Conservation (phyloP, 2,329 filamentous ascomycete species). For the Didymella lethalis region DNA sequence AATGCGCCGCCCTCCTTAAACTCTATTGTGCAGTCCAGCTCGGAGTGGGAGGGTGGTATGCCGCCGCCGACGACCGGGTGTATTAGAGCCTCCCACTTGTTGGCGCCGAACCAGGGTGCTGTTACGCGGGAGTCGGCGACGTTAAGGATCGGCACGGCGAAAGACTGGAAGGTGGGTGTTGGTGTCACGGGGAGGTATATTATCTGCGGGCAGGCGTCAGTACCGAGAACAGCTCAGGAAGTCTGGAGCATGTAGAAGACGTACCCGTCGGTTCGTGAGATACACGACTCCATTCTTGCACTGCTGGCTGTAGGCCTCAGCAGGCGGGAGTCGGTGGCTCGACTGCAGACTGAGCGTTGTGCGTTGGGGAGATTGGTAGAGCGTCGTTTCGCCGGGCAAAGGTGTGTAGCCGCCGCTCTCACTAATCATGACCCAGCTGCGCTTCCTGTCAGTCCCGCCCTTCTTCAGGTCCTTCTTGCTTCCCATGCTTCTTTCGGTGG, state of each 20-base stretch:
- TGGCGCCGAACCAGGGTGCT: slow-evolving; percentile 91
- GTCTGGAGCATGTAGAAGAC: slow-evolving; percentile 34
- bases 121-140: slow-evolving; percentile 85
- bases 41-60: slow-evolving; percentile 75
- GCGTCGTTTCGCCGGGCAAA: slow-evolving; percentile 81
- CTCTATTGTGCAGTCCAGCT: slow-evolving; percentile 81
- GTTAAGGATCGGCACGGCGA: slow-evolving; percentile 86
- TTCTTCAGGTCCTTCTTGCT: slow-evolving; percentile 41
- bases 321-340: slow-evolving; percentile 69
- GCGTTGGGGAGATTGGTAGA: slow-evolving; percentile 81
- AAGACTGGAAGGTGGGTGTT: slow-evolving; percentile 77
- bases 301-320: slow-evolving; percentile 71
- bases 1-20: slow-evolving; percentile 97
- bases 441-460: slow-evolving; percentile 45
- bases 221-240: too few species aligned
- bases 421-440: slow-evolving; percentile 92
- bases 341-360: slow-evolving; percentile 79
- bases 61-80: slow-evolving; percentile 84
- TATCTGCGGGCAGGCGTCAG: slow-evolving; percentile 61
- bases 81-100: slow-evolving; percentile 84
- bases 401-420: slow-evolving; percentile 76
- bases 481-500: slow-evolving; percentile 12
- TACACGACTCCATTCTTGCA: slow-evolving; percentile 79
- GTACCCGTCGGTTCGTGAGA: slow-evolving; percentile 84
- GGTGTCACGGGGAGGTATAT: slow-evolving; percentile 83